Evolutionary conservation across 108 stramenopile species (phyloP), one percentile per base, ranked within the genome.

Genomic region (Nitzschia sp.): DNA sequence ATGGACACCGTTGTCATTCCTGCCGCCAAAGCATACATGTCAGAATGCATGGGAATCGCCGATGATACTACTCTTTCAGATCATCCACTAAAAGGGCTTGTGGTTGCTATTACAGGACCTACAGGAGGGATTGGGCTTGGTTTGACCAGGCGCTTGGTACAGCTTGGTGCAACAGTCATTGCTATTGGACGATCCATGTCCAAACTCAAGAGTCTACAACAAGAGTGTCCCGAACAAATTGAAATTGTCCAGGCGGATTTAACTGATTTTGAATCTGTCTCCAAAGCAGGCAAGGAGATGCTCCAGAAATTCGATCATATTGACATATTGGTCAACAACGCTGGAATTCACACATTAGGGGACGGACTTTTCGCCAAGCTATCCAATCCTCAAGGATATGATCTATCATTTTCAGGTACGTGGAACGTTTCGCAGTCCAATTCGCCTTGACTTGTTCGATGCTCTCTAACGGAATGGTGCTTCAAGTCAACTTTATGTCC

Each of bases 291-390:
- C 15, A 53, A 78, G 65, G 70, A 68, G 22, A 81, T 86, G 22
- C 51, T 34, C 8, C 12, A 66, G 22, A n/a, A 48, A 22, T 71
- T 65, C 25, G 57, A 79, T 62, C 61, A 51, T 8, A 77, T 87
- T 34, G 80, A 83, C 55, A 69, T 77, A 29, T 53, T 87, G 39
- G 59, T 87, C 38, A 79, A 79, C 68, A 87, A 87, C 71, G 86
- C 86, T 11, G 86, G 86, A 21, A 79, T 87, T 11, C 74, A 77
- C 20, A 51, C 61, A 41, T 42, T 22, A 7, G 10, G 25, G 21
- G 0, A 17, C 8, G 69, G 63, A 42, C 14, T 70, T 21, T 8
- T 9, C 11, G 51, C 26, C 9, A 34, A 0, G 12, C 37, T 50
- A 19, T 38, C 67, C 8, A 65, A 73, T 11, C 17, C 59, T 41